Evolutionary conservation across 176 grass and related monocot species (phyloP).

Genomic region (Zea luxurians): DNA sequence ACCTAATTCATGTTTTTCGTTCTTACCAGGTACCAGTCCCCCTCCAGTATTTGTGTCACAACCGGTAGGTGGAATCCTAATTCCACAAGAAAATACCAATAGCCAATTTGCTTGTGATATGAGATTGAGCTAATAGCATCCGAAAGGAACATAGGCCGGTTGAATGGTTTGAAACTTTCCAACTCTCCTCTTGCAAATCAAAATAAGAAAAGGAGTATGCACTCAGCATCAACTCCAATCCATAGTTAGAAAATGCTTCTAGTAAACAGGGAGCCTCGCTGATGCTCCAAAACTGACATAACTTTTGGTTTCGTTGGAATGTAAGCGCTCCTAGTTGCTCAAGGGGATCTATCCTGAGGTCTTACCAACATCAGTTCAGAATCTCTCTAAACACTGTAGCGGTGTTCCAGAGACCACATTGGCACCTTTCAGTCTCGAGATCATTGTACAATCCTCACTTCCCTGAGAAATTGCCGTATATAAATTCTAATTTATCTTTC

Average conservation of each 20-base stretch:
- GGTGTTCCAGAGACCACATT: neutral
- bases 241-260: neutral
- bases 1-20: neutral
- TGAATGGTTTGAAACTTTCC: neutral
- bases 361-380: neutral
- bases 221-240: neutral
- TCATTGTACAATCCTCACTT: neutral
- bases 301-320: slow-evolving; percentile 6
- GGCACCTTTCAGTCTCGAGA: neutral
- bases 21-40: neutral
- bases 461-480: no score
- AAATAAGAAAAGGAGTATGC: neutral
- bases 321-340: neutral
- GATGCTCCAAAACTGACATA: neutral
- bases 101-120: neutral
- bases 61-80: neutral
- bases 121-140: slow-evolving; percentile 6
- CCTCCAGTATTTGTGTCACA: neutral
- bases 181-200: slow-evolving; percentile 7
- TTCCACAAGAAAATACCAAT: neutral
- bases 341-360: neutral
- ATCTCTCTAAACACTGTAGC: neutral
- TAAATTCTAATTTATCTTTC: no score
- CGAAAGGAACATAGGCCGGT: neutral
- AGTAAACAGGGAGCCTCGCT: neutral